Base-by-base conservation (phyloP, 768 basidiomycete genomes). In the Pleurotus cornucopiae region DNA sequence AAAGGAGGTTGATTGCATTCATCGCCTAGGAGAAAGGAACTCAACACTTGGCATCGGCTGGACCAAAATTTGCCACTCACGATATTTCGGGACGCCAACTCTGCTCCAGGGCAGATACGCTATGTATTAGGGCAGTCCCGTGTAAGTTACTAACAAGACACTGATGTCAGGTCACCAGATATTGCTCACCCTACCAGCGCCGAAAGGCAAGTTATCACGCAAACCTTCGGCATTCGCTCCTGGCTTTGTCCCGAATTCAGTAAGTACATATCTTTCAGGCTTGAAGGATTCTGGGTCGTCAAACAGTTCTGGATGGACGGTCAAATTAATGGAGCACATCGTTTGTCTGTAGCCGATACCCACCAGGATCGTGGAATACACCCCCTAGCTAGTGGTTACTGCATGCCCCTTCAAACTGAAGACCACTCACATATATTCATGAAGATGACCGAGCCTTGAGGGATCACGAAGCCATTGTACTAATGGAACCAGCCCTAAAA, bases 1-100 rank as follows among this genome's bases (percentile, higher is more conserved):
- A 71, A 2, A 71, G 13, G 6, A 71, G 62, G 45, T 62, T 65
- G 62, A 66, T 66, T 6, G 56, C 59, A 46, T 64, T 64, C 20
- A 71, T 55, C 38, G 54, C 49, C 66, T 67, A 52, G 18, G 21
- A n/a, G 41, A 12, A 46, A 46, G 16, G 9, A 38, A 40, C 39
- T 45, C 18, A 53, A 2, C 30, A 43, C 12, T 38, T 40, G 14
- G 26, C 26, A n/a, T 37, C 49, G 30, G n/a, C 52, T 26, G 18
- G 37, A 46, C 23, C 48, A 21, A 13, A 4, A 21, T 5, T 38
- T 4, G 16, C 54, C 46, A 21, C 60, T 43, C 49, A 64, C 63
- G 16, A 64, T 25, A 6, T 61, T 57, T 23, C 59, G 57, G 7
- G 53, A 25, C 4, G 63, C 62, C 18, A 61, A 23, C 25, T 61